Evolutionary conservation across 1,139 yeast species (phyloP), one percentile per base, ranked within the genome.

Genomic region (Yamadazyma songkhlaensis): DNA sequence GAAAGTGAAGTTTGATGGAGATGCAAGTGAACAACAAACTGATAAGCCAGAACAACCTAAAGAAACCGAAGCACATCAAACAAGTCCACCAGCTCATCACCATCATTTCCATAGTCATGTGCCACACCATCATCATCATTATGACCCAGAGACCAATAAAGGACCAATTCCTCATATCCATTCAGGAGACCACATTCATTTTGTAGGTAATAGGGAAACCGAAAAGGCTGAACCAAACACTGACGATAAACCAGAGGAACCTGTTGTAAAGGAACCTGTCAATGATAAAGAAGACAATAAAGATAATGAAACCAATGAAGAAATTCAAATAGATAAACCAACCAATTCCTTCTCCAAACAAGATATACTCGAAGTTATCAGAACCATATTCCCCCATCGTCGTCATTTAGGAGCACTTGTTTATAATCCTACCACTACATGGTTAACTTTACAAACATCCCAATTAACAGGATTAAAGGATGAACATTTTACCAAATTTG

Each of bases 391-490:
- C 43, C 72, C 73, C 30, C 67, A 73, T 9, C 62, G 84, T 31
- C 67, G 60, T 30, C 72, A 72, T 40, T 59, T 86, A 25, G 92
- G 92, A 0, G 69, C 81, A 1, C 57, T 84, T 3, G 60, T 82
- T 0, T 86, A 86, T 54, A 68, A 67, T 29, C 81, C 84, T 1
- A 65, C 74, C 9, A 73, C 79, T 2, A 73, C 78, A 0, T 70
- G 72, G 72, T 61, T 54, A 21, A 59, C 67, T 0, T 46, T 67
- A 11, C 78, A 73, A 41, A 57, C 62, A 2, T 52, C 57, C 9
- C 62, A 57, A 38, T 55, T 71, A 32, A 57, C 57, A 29, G 74
- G 74, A 5, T 49, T 67, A 38, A 63, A 57, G 39, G 60, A 56
- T 11, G 69, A 64, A 36, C 67, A 67, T 41, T 52, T 48, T 28